phyloP scores from a whole-genome alignment of 768 basidiomycete species.

The Serendipita sp. region DNA sequence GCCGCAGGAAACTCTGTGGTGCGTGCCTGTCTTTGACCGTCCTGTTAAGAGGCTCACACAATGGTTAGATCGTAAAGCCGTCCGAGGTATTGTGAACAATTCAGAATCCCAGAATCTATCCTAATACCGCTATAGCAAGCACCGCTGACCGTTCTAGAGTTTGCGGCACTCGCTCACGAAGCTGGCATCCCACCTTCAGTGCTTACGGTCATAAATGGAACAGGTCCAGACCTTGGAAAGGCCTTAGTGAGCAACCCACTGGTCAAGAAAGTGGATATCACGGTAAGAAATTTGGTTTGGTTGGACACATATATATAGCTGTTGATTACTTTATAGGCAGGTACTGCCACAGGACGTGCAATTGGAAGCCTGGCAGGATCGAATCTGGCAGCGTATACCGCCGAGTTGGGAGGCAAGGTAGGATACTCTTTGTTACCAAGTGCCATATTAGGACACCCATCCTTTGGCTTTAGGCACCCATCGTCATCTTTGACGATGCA shows the following conservation, averaged over 20 bases:
- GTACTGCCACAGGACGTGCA: conserved; percentile 58
- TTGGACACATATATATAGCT: not conserved
- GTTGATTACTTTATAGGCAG: conserved; percentile 33
- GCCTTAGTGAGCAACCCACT: conserved; percentile 47
- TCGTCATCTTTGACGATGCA: conserved; percentile 59
- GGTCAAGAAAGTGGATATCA: conserved; percentile 70
- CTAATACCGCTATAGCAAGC: conserved; percentile 32
- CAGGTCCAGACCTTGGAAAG: conserved; percentile 45
- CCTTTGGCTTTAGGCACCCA: not conserved
- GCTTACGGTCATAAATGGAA: conserved; percentile 58
- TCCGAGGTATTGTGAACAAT: not conserved
- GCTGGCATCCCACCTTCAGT: conserved; percentile 72
- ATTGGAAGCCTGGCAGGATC: conserved; percentile 57
- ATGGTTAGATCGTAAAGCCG: conserved; percentile 10
- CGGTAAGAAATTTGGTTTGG: conserved; percentile 28
- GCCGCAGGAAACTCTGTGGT: conserved; percentile 75
- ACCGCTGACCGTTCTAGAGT: conserved; percentile 64
- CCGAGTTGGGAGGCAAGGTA: conserved; percentile 78
- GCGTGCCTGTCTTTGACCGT: conserved; percentile 12
- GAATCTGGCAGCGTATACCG: conserved; percentile 61
- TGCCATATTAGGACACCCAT: too few species aligned
- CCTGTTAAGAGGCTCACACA: not conserved
- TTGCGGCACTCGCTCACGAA: conserved; percentile 43
- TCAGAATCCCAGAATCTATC: not conserved
- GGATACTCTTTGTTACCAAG: conserved; percentile 6